phyloP scores from a whole-genome alignment of 1,139 yeast species.

The Geotrichum carabidarum region DNA sequence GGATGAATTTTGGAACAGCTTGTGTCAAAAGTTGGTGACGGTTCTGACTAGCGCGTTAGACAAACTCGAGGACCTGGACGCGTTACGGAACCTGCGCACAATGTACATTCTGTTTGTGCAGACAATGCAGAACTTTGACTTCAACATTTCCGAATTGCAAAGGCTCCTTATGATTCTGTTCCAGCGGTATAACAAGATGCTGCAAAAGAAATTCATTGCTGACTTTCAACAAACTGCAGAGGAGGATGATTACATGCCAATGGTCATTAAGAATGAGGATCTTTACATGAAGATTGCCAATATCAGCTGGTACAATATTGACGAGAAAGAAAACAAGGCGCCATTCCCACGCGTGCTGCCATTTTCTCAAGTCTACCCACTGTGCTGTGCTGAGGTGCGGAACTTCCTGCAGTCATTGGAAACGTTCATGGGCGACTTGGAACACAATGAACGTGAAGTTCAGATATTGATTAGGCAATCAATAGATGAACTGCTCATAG shows the following conservation, averaged over 20 bases:
- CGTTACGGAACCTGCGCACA: conserved; percentile 48
- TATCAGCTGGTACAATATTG: conserved; percentile 62
- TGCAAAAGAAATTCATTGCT: conserved; percentile 53
- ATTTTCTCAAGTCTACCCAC: conserved; percentile 82
- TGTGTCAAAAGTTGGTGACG: conserved; percentile 38
- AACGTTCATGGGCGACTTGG: conserved; percentile 56
- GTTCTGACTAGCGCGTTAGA: conserved; percentile 30
- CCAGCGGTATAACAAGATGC: conserved; percentile 53
- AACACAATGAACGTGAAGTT: conserved; percentile 49
- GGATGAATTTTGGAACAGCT: conserved; percentile 74
- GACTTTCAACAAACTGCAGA: conserved; percentile 61
- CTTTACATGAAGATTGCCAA: conserved; percentile 60
- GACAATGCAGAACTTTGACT: conserved; percentile 67
- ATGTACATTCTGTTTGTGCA: conserved; percentile 69
- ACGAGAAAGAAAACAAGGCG: conserved; percentile 38
- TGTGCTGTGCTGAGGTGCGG: conserved; percentile 71
- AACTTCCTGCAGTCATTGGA: conserved; percentile 59
- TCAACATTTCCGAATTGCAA: conserved; percentile 57
- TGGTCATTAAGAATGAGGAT: conserved; percentile 55
- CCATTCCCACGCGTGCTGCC: conserved; percentile 73
- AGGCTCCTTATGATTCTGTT: conserved; percentile 58
- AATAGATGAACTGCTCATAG: conserved; percentile 64
- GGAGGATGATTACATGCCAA: conserved; percentile 86
- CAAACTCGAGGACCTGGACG: conserved; percentile 34
- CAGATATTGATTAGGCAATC: conserved; percentile 45